Evolutionary conservation across 352 stramenopile species (phyloP), one percentile per base, ranked within the genome.

Genomic region (Globisporangium megalacanthum): DNA sequence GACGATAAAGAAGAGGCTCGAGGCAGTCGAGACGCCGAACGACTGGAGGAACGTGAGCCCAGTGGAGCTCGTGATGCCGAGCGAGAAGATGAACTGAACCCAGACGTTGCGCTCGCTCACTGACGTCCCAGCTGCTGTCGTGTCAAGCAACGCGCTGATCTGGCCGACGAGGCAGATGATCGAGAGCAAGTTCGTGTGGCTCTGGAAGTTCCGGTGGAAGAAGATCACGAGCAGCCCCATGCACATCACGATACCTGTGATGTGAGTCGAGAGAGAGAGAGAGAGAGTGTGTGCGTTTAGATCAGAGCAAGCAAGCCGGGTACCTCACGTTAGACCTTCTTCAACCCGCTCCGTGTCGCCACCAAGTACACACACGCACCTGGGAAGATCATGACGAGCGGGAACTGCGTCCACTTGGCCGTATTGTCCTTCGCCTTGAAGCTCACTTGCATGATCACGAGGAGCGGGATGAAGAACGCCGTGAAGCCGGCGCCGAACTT

Each of bases 71-170:
- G 81, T 91, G 62, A 91, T 92, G 13, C 83, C 83, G 0, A 91
- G 62, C 35, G 82, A 89, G 60, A 92, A 92, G 61, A 92, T 88
- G 61, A 92, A 92, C 56, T 94, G 82, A 41, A 92, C 84, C 80
- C 82, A 92, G 49, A 92, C 80, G 52, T 94, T 94, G 13, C 79
- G 68, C 60, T 94, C 80, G 39, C 73, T 90, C 41, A 94, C 83
- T 19, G 75, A 75, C 7, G 77, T 90, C 4, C 77, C 84, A 2
- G 78, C 82, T 2, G 80, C 79, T 1, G 79, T 92, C 11, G 79
- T 92, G 66, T 92, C 83, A 0, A 92, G 65, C 11, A 92, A 45
- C 1, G 82, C 82, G 58, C 77, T 87, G 48, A 92, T 70, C 56
- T 94, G 84, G 0, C 79, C 78, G 25, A 92, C 62, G 5, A 91